A percentile compares a stretch with the other conserved stretches of the same genome.
phyloP scores from a whole-genome alignment of 768 basidiomycete species.

The Boletus insuetus region DNA sequence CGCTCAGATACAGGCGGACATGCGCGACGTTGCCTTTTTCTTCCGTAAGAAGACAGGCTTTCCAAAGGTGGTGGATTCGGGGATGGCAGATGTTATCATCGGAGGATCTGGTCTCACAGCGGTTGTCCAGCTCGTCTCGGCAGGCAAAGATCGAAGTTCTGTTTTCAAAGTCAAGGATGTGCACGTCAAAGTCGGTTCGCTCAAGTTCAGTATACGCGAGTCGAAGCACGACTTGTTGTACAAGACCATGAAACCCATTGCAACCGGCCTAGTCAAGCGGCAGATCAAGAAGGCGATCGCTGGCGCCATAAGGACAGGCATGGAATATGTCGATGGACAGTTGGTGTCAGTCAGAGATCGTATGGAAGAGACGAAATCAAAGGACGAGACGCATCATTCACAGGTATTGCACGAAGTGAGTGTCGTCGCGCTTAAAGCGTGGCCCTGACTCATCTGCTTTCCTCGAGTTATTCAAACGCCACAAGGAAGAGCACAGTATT shows the following conservation, averaged over 20 bases:
- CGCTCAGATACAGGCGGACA: slow-evolving; percentile 87
- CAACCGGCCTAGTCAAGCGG: slow-evolving; percentile 79
- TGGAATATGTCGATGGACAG: slow-evolving; percentile 89
- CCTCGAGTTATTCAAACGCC: slow-evolving; percentile 55
- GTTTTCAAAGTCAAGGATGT: slow-evolving; percentile 74
- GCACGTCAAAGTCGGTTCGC: slow-evolving; percentile 76
- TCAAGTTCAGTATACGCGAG: slow-evolving; percentile 90
- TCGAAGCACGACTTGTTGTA: slow-evolving; percentile 88
- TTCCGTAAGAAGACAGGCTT: slow-evolving; percentile 84
- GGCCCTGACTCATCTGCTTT: not conserved
- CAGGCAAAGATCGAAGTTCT: slow-evolving; percentile 61
- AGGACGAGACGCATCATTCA: slow-evolving; percentile 39
- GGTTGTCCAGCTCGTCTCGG: slow-evolving; percentile 57
- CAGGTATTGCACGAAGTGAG: slow-evolving; percentile 62
- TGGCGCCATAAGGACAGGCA: slow-evolving; percentile 70
- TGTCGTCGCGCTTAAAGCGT: not conserved
- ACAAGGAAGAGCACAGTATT: slow-evolving; percentile 44
- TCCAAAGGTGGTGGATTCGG: slow-evolving; percentile 76
- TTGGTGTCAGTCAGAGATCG: slow-evolving; percentile 83
- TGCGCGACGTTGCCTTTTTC: slow-evolving; percentile 91
- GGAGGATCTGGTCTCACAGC: slow-evolving; percentile 80
- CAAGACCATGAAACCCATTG: slow-evolving; percentile 78
- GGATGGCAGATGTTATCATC: slow-evolving; percentile 81
- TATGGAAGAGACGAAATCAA: slow-evolving; percentile 60
- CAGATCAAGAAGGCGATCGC: slow-evolving; percentile 57